These are phyloP conservation scores for Backusella luteola DNA, from an alignment of 192 early-diverging fungal species.

Conservation along the genomic window DNA sequence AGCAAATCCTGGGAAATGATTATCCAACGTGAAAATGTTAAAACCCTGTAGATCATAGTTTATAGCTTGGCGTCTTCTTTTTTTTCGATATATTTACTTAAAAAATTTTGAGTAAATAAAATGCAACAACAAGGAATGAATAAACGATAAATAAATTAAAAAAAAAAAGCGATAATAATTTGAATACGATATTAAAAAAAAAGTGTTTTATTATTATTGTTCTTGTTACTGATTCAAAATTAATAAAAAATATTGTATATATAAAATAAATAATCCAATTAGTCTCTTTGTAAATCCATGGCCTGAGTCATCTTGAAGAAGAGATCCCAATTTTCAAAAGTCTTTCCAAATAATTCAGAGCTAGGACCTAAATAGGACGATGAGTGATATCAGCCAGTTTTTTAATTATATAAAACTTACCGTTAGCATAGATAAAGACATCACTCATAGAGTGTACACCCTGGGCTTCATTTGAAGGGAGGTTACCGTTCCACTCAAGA, in stretches of 20 bases:
- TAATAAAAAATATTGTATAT: background rate
- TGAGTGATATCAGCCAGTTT: background rate
- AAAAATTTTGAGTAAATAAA: too few relatives aligned
- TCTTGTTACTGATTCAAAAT: background rate
- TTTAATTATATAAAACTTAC: background rate
- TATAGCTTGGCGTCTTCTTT: too few relatives aligned
- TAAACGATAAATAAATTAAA: too few relatives aligned
- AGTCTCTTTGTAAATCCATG: slow-evolving; percentile 1
- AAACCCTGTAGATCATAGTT: too few relatives aligned
- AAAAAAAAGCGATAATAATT: too few relatives aligned
- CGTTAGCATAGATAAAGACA: slow-evolving; percentile 43
- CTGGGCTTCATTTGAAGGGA: slow-evolving; percentile 23
- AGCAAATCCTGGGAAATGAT: too few relatives aligned
- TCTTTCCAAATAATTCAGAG: slow-evolving; percentile 36
- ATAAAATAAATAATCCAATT: background rate
- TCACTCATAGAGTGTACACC: slow-evolving; percentile 51
- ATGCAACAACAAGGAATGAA: too few relatives aligned
- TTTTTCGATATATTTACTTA: too few relatives aligned
- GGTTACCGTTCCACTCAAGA: slow-evolving; percentile 26
- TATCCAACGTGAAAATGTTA: too few relatives aligned
- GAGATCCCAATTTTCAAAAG: slow-evolving; percentile 49
- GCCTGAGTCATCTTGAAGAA: slow-evolving; percentile 50
- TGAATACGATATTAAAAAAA: too few relatives aligned
- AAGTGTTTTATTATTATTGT: background rate
- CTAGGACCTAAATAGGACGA: slow-evolving; percentile 31